These are phyloP conservation scores for Xylaria sp. DNA, from an alignment of 2,329 filamentous ascomycete genomes.

Conservation along the genomic window DNA sequence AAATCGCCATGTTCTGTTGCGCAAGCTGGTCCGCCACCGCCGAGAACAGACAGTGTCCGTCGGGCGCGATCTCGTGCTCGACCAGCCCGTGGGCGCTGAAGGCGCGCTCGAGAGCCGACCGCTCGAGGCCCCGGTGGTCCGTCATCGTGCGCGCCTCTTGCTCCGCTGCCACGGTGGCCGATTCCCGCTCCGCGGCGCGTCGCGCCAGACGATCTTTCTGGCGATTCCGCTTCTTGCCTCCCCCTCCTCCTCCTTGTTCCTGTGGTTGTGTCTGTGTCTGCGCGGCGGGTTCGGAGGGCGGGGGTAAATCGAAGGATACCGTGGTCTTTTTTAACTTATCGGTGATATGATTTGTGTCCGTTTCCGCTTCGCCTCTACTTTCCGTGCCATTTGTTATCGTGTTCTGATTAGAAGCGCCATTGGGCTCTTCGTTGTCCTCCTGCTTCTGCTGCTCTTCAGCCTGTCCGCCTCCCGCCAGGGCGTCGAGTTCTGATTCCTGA, in stretches of 20 bases:
- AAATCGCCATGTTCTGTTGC: slow-evolving; percentile 60
- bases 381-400: neutral
- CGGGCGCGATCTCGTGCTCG: slow-evolving; percentile 84
- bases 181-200: slow-evolving; percentile 85
- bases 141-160: slow-evolving; percentile 80
- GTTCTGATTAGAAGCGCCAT: slow-evolving; percentile 2
- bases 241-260: slow-evolving; percentile 28
- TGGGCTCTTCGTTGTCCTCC: slow-evolving; percentile 5
- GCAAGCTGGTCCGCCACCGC: slow-evolving; percentile 87
- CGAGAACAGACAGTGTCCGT: slow-evolving; percentile 95
- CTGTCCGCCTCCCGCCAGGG: slow-evolving; percentile 49
- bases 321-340: slow-evolving; percentile 39
- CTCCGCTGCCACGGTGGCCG: slow-evolving; percentile 73
- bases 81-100: slow-evolving; percentile 72
- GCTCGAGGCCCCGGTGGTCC: slow-evolving; percentile 77
- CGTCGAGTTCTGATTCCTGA: slow-evolving; percentile 70
- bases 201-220: slow-evolving; percentile 92
- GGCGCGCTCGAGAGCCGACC: slow-evolving; percentile 73
- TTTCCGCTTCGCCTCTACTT: slow-evolving; percentile 2
- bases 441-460: slow-evolving; percentile 22
- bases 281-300: slow-evolving; percentile 8
- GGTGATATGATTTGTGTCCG: slow-evolving; percentile 36
- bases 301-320: slow-evolving; percentile 16
- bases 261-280: slow-evolving; percentile 30
- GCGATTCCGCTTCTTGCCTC: slow-evolving; percentile 81